Base-by-base conservation (phyloP, 108 stramenopile genomes). In the Cyclostephanos invisitatus region DNA sequence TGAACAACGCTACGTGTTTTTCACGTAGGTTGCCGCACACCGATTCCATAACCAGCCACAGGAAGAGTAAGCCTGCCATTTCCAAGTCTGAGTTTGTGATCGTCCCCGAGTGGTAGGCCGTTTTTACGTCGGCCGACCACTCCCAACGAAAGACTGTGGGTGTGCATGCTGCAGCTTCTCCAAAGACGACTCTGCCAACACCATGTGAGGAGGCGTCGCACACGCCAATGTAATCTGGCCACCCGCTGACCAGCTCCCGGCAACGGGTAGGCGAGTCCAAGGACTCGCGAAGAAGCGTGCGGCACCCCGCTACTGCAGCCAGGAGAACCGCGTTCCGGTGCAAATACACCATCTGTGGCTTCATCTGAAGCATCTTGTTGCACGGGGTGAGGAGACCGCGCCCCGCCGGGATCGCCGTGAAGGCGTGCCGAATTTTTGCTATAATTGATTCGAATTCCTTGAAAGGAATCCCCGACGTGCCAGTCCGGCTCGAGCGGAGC, bases 181-280 rank as follows among this genome's bases (percentile, higher is more conserved):
- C 57, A 28, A 58, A 3, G 28, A 58, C 15, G 10, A 58, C 57
- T 3, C 57, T 29, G 27, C 57, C 57, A 0, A 58, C 57, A 24
- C 57, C 57, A 58, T 58, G 57, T 17, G 27, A 17, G 17, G 57
- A 58, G 2, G 57, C 57, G 15, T 58, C 57, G 8, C 28, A 28
- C 0, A 58, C 28, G 0, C 57, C 57, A 11, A 58, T 29, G 32
- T 53, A 74, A 9, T 78, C 68, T 12, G 32, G 44, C 84, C 80
- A 81, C 3, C 76, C 76, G 25, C 17, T 28, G 8, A 58, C 57
- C 57, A 58, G 10, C 29, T 58, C 57, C 10, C 28, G 9, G 57
- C 57, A 58, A 4, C 15, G 24, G 25, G 57, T 58, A 11, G 57
- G 57, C 2, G 27, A 2, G 9, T 28, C 27, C 17, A 14, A 28